These are phyloP conservation scores for Pyricularia pennisetigena DNA, from an alignment of 2,329 filamentous ascomycete genomes.

Conservation along the genomic window DNA sequence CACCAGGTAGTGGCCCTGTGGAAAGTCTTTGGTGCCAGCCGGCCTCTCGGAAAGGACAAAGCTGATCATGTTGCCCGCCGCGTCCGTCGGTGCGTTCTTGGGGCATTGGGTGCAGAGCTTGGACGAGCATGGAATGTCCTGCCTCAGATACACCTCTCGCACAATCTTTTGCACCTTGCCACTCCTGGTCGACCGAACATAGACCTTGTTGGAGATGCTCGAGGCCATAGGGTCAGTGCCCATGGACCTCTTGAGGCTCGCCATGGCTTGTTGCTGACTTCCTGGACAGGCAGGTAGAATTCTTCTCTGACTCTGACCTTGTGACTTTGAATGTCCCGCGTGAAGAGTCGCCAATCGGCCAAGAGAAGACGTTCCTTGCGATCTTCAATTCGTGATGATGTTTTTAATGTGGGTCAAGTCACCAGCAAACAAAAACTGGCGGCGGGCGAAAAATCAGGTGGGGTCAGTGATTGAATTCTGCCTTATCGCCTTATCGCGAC, in stretches of 20 bases:
- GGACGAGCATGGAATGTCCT: constrained; percentile 96
- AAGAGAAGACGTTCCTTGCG: background rate
- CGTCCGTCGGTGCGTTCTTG: constrained; percentile 65
- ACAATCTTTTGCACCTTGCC: constrained; percentile 99
- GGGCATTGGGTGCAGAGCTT: constrained; percentile 73
- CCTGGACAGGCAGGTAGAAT: background rate
- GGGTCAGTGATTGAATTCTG: background rate
- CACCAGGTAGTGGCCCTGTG: constrained; percentile 84
- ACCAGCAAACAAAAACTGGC: background rate
- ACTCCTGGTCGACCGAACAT: constrained; percentile 86
- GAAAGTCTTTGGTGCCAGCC: constrained; percentile 71
- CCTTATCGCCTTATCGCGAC: background rate
- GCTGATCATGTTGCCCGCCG: constrained; percentile 64
- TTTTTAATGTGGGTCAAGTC: background rate
- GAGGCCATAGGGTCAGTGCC: constrained; percentile 45
- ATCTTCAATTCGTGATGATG: background rate
- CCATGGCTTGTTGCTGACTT: constrained; percentile 35
- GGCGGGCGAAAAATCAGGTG: background rate
- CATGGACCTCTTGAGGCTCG: constrained; percentile 52
- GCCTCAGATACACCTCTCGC: constrained; percentile 86
- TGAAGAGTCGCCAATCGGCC: background rate
- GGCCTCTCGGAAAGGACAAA: constrained; percentile 87
- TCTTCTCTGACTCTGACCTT: background rate
- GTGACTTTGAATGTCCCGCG: background rate
- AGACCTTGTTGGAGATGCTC: constrained; percentile 91